Evolutionary conservation across 208 protist species (phyloP), one percentile per base, ranked within the genome.

Genomic region (Trypanosoma rangeli): DNA sequence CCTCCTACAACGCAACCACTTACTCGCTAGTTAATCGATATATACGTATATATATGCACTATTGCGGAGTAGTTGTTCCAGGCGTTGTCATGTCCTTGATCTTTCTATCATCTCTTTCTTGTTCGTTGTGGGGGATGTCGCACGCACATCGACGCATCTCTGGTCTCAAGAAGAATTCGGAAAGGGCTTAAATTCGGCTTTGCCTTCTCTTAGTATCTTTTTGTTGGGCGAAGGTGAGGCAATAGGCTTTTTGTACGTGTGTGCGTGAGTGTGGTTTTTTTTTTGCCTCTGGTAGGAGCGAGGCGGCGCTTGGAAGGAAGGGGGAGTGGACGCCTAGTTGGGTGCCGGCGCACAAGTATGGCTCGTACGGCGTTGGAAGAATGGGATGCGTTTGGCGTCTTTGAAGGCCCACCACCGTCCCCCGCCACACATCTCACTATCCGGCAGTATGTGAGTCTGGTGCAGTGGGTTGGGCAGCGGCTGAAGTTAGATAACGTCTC

Each of bases 311-410:
- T 31, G 24, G 48, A 18, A 61, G 33, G 65, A 52, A 3, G 12
- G 31, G 48, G 7, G 39, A 33, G 49, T 9, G 42, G 44, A 50
- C 15, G 61, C 4, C 26, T 49, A 61, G 48, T 26, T 24, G 10
- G 22, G 37, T 20, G 29, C 7, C 7, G 5, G 42, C 55, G 20
- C 16, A 68, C 16, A 16, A 3, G 28, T 26, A 58, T 58, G 54
- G 26, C 54, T 20, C 54, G 26, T 29, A 58, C 28, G 18, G 26
- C 5, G 16, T 75, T 77, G 28, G 67, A 78, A 13, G 64, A 68
- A 15, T 53, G 64, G 9, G 79, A 87, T 77, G 52, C 82, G 16
- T 79, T 87, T 35, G 64, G 74, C 20, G 20, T 81, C 5, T 76
- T 83, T 56, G 78, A 78, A 20, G 44, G 18, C 35, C 54, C 65